Evolutionary conservation across 192 early-diverging fungal genomes (phyloP), one percentile per base, ranked within the genome.

Genomic region (Coemansia sp.): DNA sequence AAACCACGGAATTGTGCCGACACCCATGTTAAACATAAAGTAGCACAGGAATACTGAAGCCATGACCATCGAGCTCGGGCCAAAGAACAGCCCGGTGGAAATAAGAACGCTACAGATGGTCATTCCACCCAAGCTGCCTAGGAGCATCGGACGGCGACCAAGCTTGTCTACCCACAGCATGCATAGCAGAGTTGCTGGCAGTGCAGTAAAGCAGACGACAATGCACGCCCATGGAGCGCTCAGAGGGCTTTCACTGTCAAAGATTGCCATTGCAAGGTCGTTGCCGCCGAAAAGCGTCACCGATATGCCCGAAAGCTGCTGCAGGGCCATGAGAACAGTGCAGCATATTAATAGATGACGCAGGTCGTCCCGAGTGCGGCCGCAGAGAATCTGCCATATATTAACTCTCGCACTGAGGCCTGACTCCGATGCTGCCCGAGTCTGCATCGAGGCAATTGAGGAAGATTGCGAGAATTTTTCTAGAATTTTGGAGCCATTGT

Each of bases 1-100:
- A 54, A 91, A 67, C 89, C 90, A 93, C 8, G 93, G 87, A 43
- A 92, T 88, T 2, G 84, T 81, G n/a, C 88, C 90, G 8, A 89
- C 49, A 25, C 90, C 91, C 45, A 92, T 64, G 43, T 87, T 86
- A 67, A 90, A 91, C 37, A 71, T 61, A 50, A 83, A 84, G 43
- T 84, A 87, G 75, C 85, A 90, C 27, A 87, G 53, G 61, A 90
- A 86, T 41, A 89, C 80, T 0, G 73, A 64, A 0, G 79, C 78
- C 45, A 85, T 75, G 15, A 87, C 78, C 55, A 89, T 64, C 25
- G 67, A 63, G 50, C 67, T 67, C n/a, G 78, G 50, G 9, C 71
- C 65, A 23, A 66, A 69, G 53, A 82, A 74, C 24, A 81, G 45
- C 15, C 86, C 88, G 21, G 83, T 78, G 19, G 85, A 74, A 43